Evolutionary conservation across 768 basidiomycete species (phyloP).

Genomic region (Kwoniella shandongensis): DNA sequence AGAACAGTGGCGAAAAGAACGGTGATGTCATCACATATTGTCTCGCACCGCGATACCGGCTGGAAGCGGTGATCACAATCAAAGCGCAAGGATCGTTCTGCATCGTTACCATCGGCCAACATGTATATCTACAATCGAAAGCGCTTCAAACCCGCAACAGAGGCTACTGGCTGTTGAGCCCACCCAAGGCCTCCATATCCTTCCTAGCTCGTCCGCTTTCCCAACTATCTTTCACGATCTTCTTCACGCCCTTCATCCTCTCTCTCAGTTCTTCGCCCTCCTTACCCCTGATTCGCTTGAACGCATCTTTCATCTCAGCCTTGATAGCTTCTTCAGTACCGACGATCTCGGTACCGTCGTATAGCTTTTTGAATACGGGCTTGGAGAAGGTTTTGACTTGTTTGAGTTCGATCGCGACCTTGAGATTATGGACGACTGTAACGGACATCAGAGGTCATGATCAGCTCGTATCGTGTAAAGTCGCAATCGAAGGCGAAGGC

Average conservation of each 20-base stretch:
- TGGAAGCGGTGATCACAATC: too few relatives aligned
- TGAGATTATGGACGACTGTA: conserved; percentile 22
- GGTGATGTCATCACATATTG: too few relatives aligned
- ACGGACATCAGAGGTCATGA: too few relatives aligned
- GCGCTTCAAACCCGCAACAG: too few relatives aligned
- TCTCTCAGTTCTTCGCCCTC: conserved; percentile 24
- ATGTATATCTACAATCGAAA: too few relatives aligned
- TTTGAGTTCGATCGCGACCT: conserved; percentile 27
- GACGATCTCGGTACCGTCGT: conserved; percentile 29
- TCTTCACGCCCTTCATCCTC: conserved; percentile 24
- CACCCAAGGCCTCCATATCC: conserved; percentile 18
- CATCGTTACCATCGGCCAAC: too few relatives aligned
- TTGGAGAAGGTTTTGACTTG: conserved; percentile 31
- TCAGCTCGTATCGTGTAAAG: too few relatives aligned
- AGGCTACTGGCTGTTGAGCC: too few relatives aligned
- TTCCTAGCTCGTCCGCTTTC: conserved; percentile 14
- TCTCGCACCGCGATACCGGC: too few relatives aligned
- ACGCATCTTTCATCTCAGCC: conserved; percentile 26
- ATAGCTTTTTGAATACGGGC: conserved; percentile 22
- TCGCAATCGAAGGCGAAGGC: too few relatives aligned
- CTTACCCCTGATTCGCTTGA: conserved; percentile 14
- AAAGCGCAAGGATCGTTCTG: too few relatives aligned
- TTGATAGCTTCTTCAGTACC: conserved; percentile 40
- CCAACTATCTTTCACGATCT: conserved; percentile 15
- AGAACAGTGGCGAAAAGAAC: too few relatives aligned